A percentile compares a stretch with the other conserved stretches of the same genome.
phyloP scores from a whole-genome alignment of 306 rosid species.

The Luffa acutangula region DNA sequence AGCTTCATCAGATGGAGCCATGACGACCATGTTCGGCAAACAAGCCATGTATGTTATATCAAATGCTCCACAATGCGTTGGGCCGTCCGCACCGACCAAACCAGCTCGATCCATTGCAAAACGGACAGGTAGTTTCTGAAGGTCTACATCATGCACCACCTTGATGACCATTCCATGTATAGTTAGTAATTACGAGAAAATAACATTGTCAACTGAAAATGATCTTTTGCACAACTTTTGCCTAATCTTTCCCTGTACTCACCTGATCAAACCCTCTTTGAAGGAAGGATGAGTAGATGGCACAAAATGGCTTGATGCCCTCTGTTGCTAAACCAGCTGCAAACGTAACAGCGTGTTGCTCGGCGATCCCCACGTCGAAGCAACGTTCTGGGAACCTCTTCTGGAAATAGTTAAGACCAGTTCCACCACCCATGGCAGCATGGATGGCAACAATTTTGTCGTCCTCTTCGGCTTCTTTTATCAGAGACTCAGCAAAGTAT shows the following conservation, averaged over 20 bases:
- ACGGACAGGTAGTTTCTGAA: constrained; percentile 81
- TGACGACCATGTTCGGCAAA: constrained; percentile 92
- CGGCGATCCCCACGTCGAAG: constrained; percentile 90
- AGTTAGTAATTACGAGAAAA: background rate
- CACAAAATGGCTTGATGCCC: constrained; percentile 91
- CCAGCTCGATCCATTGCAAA: constrained; percentile 93
- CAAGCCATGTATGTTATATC: constrained; percentile 90
- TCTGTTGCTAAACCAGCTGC: constrained; percentile 94
- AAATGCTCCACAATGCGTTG: constrained; percentile 95
- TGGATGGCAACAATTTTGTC: constrained; percentile 74
- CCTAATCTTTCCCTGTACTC: background rate
- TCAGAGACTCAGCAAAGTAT: constrained; percentile 75
- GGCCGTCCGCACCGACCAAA: constrained; percentile 93
- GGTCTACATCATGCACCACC: constrained; percentile 91
- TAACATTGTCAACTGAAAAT: background rate
- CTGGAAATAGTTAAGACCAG: constrained; percentile 83
- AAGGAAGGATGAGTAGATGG: constrained; percentile 79
- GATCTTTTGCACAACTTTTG: background rate
- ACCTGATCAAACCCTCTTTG: constrained; percentile 97
- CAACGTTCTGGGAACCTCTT: constrained; percentile 78
- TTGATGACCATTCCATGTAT: constrained; percentile 9
- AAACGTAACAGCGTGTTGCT: constrained; percentile 91
- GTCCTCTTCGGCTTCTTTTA: constrained; percentile 78
- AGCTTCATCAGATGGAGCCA: constrained; percentile 96
- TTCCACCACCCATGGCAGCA: constrained; percentile 97